Evolutionary conservation across 306 rosid species (phyloP), one percentile per base, ranked within the genome.

Genomic region (Inga oerstediana): DNA sequence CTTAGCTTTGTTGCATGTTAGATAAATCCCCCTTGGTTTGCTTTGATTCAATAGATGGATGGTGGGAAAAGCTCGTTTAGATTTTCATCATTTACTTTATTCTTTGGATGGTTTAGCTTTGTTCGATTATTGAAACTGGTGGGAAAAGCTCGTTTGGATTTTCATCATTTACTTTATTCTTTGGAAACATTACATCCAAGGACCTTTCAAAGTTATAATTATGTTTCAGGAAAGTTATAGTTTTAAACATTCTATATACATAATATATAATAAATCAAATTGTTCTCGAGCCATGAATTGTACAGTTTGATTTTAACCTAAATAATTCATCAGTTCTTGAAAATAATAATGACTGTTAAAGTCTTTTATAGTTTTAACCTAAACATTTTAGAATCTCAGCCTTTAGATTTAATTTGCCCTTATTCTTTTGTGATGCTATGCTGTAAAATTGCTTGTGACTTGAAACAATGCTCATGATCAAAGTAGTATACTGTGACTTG

Each of bases 1-100:
- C 54, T 70, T 82, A n/a, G 19, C 49, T 85, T 66, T 72, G 59
- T 72, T 19, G 49, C 79, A 20, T 17, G 73, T 79, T 66, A 77
- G 88, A 81, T 83, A 77, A 72, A 68, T 87, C 61, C 68, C 49
- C 71, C 20, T 49, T 59, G 76, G 67, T 75, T 85, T 79, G 17
- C 45, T 48, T 72, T 48, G 84, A 70, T 30, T 75, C 52, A 24
- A 65, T 81, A 7, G 82, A 80, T 84, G 70, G 80, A 46, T 72
- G 74, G 43, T 71, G 77, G 75, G 65, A 74, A 58, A 69, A 24
- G 72, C 79, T 79, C 58, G 41, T 82, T 81, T 79, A 77, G 61
- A 71, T 45, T 80, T 86, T 39, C 43, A 39, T 39, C 43, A 39
- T 39, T 39, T 39, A 39, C 43, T 39, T 39, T 39, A 39, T 39